Evolutionary conservation across 2,329 filamentous ascomycete genomes (phyloP).

Genomic region (Fusarium chuoi): DNA sequence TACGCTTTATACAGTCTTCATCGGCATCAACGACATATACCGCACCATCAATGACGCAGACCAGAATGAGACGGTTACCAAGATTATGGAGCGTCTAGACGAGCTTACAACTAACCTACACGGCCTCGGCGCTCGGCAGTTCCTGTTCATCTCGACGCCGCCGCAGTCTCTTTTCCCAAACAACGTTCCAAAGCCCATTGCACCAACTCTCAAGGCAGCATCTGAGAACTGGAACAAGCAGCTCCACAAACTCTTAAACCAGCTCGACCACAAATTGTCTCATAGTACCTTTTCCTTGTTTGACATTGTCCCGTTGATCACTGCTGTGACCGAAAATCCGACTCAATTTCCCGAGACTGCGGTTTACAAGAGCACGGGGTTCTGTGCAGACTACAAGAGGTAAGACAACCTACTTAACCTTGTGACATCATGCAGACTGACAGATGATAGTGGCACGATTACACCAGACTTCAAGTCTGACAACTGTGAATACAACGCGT

Average conservation of each 20-base stretch:
- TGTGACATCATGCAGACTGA: neutral
- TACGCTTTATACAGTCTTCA: constrained; percentile 6
- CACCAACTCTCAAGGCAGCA: neutral
- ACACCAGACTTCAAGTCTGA: constrained; percentile 7
- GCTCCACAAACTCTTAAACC: neutral
- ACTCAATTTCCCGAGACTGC: neutral
- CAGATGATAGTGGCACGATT: neutral
- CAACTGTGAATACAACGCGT: neutral
- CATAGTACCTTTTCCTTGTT: constrained; percentile 5
- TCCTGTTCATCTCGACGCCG: constrained; percentile 10
- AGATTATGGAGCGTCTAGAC: neutral
- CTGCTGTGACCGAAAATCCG: neutral
- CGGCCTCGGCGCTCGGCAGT: neutral
- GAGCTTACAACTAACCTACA: neutral
- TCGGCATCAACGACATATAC: constrained; percentile 25
- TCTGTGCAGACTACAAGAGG: constrained; percentile 11
- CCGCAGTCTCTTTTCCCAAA: constrained; percentile 17
- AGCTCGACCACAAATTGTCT: neutral
- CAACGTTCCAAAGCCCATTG: constrained; percentile 2
- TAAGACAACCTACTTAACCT: fast-evolving
- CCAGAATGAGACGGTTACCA: neutral
- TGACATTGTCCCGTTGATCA: neutral
- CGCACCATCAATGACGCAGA: constrained; percentile 5
- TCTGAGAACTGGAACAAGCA: constrained; percentile 3
- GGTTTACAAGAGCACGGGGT: neutral